Percentiles rank a stretch among this genome's conserved stretches.
phyloP scores from a whole-genome alignment of 1,284 basidiomycete species.

The Irpex rosettiformis region DNA sequence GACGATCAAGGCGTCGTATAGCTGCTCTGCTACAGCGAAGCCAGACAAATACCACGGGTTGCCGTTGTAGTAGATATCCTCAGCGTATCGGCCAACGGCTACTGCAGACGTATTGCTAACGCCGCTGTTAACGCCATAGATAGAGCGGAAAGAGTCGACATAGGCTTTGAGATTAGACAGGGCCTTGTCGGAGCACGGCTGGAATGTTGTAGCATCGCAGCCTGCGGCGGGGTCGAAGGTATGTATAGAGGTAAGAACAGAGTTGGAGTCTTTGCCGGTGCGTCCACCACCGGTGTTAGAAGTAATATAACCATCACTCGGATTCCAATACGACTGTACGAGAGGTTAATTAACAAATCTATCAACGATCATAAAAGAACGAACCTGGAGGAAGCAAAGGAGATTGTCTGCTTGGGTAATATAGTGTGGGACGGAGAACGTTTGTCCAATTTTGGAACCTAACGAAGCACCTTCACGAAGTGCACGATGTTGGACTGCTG shows the following conservation, averaged over 20 bases:
- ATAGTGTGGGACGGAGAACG: slow-evolving; percentile 31
- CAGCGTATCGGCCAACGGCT: slow-evolving; percentile 52
- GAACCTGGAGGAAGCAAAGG: slow-evolving; percentile 42
- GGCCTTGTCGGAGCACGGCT: slow-evolving; percentile 59
- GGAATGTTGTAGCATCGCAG: slow-evolving; percentile 50
- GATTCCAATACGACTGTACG: slow-evolving; percentile 39
- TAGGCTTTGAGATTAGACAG: slow-evolving; percentile 51
- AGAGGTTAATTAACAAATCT: neutral
- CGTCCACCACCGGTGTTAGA: slow-evolving; percentile 41
- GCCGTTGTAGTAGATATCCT: slow-evolving; percentile 50
- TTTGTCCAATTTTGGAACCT: slow-evolving; percentile 33
- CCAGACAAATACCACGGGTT: slow-evolving; percentile 47
- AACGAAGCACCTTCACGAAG: slow-evolving; percentile 38
- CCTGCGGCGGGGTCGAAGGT: slow-evolving; percentile 47
- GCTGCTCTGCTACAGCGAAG: slow-evolving; percentile 41
- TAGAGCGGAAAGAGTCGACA: slow-evolving; percentile 48
- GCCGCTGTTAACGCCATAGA: slow-evolving; percentile 50
- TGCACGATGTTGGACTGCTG: slow-evolving; percentile 44
- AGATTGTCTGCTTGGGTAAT: slow-evolving; percentile 35
- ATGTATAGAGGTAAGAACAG: slow-evolving; percentile 42
- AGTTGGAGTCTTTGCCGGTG: slow-evolving; percentile 41
- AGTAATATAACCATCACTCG: slow-evolving; percentile 30
- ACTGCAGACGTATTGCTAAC: slow-evolving; percentile 39
- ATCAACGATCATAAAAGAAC: slow-evolving; percentile 2
- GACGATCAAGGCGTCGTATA: slow-evolving; percentile 40